Base-by-base conservation (phyloP, 2,329 filamentous ascomycete species). In the Xylaria sp. region DNA sequence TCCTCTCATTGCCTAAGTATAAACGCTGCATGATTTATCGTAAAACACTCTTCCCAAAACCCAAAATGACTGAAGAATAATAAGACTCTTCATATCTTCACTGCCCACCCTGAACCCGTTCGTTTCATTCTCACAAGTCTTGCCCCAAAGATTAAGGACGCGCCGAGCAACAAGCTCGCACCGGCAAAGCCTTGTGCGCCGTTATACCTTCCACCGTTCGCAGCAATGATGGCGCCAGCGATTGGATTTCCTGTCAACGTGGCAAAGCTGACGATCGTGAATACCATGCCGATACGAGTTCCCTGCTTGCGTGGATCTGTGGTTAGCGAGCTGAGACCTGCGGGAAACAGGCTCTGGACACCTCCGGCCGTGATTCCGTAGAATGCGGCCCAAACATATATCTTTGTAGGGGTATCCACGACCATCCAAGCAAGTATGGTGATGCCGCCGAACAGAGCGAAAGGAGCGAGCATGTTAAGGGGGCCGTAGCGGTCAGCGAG, bases 271-370 rank as follows among this genome's bases (percentile, higher is more conserved):
- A 84, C 83, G 59, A 87, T 83, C 0, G 84, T 87, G 54, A 89
- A 88, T 0, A 84, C 80, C 87, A 89, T 88, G 55, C 87, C 87
- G 76, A 89, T 86, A 9, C 87, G 78, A 2, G 85, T 85, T 1
- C 87, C 87, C 21, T 84, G 80, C 76, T 85, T 87, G 8, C 80
- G 75, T 68, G 85, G 78, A 74, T 89, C 86, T 5, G 80, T 81
- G 1, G 85, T 87, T 66, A 89, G 78, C 50, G 85, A 86, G 59
- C 84, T 86, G 50, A 91, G 74, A 0, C 85, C 87, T 0, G 90
- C 88, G 0, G 91, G 90, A 73, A 92, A 92, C 12, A 93, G 76
- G 6, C 85, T 85, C 78, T 92, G 90, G 55, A 92, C 86, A 0
- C 84, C 88, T 0, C 89, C 90, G 0, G 85, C 88, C 1, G 85